Conservation (phyloP, 441 rosid genomes). For the Populus hybrid region DNA sequence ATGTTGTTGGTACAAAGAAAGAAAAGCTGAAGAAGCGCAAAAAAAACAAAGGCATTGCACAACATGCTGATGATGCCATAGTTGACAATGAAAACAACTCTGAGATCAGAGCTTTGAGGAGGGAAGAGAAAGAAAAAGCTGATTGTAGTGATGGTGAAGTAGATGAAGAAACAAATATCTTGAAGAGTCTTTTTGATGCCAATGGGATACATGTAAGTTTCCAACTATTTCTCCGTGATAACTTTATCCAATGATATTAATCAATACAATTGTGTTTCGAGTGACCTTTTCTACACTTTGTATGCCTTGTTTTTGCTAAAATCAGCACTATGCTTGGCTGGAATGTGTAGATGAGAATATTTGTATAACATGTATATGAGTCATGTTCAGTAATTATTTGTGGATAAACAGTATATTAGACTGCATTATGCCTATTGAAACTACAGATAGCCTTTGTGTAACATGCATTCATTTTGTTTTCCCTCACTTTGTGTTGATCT, state of each 20-base stretch:
- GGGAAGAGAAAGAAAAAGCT: conserved; percentile 47
- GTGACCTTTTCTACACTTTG: background rate
- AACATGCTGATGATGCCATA: conserved; percentile 27
- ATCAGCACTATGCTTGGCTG: background rate
- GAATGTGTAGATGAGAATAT: background rate
- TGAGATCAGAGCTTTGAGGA: conserved; percentile 32
- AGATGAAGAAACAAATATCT: conserved; percentile 74
- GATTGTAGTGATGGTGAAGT: conserved; percentile 42
- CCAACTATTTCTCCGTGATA: background rate
- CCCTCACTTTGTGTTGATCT: background rate
- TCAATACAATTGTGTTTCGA: background rate
- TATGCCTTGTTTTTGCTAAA: background rate
- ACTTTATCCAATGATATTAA: background rate
- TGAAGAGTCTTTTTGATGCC: conserved; percentile 78
- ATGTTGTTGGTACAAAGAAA: conserved; percentile 53
- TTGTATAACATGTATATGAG: background rate
- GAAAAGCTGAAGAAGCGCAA: conserved; percentile 30
- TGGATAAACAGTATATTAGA: background rate
- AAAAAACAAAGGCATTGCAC: conserved; percentile 22
- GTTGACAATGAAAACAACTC: conserved; percentile 25
- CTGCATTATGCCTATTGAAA: background rate
- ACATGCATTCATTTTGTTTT: background rate
- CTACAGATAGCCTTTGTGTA: background rate
- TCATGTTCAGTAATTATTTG: background rate
- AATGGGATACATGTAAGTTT: conserved; percentile 86